Evolutionary conservation across 2,329 filamentous ascomycete species (phyloP), one percentile per base, ranked within the genome.

Genomic region (Cercospora nicotianae): DNA sequence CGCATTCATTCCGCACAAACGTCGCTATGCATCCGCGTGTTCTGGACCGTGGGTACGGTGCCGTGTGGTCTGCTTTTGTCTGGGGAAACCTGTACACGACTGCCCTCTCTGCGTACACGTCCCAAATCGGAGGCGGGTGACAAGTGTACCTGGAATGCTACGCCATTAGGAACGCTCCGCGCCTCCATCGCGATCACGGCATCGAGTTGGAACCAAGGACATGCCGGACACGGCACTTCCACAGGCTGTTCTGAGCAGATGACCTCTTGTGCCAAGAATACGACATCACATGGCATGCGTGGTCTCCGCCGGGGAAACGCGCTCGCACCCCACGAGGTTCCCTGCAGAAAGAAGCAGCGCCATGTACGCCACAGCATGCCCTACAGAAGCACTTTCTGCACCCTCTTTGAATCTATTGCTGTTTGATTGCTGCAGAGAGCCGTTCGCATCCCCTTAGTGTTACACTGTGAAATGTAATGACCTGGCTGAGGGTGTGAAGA

Each of bases 361-460:
- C 57, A 60, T 36, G 57, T 23, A 60, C 45, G 45, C 45, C 53
- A 58, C 26, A 9, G 53, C 53, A 58, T 58, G 53, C 53, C 53
- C 28, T 57, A 31, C 53, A 57, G 53, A 31, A 16, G 53, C 53
- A 57, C 42, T 48, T 48, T 18, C 42, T 48, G 42, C 53, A 31
- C 4, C 20, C 28, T 30, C 53, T 58, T n/a, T n/a, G 16, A 20
- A 16, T 48, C 59, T 28, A 10, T 23, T 26, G 33, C 16, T 61
- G 33, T 61, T 20, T 42, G 39, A 42, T 28, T 42, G 30, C 62
- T 42, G 48, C 62, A 58, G n/a, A 36, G 16, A 39, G 62, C 62
- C 62, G 62, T 64, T 57, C 62, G 48, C 48, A 64, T 64, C 20
- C 23, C n/a, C 48, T 28, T 64, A 36, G 31, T 39, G 62, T 64